Evolutionary conservation across 202 grass and related monocot species (phyloP).

Genomic region (Setaria italica): DNA sequence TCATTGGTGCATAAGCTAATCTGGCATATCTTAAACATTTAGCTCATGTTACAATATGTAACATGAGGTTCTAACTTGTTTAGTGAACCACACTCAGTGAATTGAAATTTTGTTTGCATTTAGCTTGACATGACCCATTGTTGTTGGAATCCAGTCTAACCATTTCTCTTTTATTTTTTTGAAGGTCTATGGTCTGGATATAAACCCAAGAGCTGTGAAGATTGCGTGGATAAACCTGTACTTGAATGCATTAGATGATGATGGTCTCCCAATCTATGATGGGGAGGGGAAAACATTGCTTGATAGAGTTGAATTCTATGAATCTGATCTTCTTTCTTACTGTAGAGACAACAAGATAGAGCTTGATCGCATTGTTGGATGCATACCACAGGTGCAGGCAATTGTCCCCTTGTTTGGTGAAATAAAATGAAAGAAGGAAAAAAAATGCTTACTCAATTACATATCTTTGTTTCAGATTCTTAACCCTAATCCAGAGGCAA

Average conservation of each 20-base stretch:
- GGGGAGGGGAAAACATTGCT: conserved; percentile 90
- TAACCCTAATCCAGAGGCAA: conserved; percentile 97
- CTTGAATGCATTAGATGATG: conserved; percentile 91
- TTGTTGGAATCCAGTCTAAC: not conserved
- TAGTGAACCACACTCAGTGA: not conserved
- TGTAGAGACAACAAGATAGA: conserved; percentile 93
- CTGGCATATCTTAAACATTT: not conserved
- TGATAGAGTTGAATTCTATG: conserved; percentile 94
- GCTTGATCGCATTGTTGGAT: conserved; percentile 95
- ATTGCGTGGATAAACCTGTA: conserved; percentile 99
- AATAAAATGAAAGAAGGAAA: conserved; percentile 3
- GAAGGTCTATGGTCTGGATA: conserved; percentile 97
- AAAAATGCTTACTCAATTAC: conserved; percentile 35
- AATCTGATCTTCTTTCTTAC: conserved; percentile 97
- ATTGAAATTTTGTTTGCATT: conserved; percentile 19
- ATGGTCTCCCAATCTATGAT: conserved; percentile 79
- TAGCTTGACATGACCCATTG: not conserved
- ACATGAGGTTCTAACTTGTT: not conserved
- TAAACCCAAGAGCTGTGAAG: conserved; percentile 98
- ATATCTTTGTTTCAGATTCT: conserved; percentile 75
- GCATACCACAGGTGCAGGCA: conserved; percentile 88
- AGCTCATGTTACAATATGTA: conserved; percentile 13
- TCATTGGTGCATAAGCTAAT: not conserved
- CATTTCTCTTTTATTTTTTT: conserved; percentile 11
- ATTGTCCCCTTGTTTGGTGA: conserved; percentile 18